Conservation (phyloP, 169 alveolate species). For the Cryptosporidium muris region DNA sequence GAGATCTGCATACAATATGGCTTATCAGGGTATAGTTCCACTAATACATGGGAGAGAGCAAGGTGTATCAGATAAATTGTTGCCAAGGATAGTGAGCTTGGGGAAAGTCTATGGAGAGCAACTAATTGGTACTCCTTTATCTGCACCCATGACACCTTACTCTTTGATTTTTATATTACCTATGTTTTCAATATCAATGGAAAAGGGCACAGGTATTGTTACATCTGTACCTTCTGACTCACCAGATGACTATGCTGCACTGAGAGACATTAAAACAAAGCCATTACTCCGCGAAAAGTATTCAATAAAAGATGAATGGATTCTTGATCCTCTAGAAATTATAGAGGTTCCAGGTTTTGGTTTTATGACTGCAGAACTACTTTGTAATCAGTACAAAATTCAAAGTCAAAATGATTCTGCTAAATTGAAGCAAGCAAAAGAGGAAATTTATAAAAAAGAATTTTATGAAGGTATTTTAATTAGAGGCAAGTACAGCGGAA, state of each 20-base stretch:
- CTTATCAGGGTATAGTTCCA: slow-evolving; percentile 89
- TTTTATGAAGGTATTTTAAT: slow-evolving; percentile 96
- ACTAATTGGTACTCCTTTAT: slow-evolving; percentile 91
- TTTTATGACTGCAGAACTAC: slow-evolving; percentile 80
- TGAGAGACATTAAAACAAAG: slow-evolving; percentile 90
- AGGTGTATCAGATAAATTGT: neutral
- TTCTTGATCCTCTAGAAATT: slow-evolving; percentile 79
- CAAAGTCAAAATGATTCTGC: slow-evolving; percentile 91
- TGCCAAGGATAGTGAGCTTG: slow-evolving; percentile 30
- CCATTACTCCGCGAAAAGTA: slow-evolving; percentile 86
- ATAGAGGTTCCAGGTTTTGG: slow-evolving; percentile 76
- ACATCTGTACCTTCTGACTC: slow-evolving; percentile 99
- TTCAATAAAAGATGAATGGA: slow-evolving; percentile 89
- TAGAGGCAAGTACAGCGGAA: slow-evolving; percentile 90
- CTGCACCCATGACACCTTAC: slow-evolving; percentile 92
- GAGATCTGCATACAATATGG: slow-evolving; percentile 90
- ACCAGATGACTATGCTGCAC: slow-evolving; percentile 98
- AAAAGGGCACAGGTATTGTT: slow-evolving; percentile 97
- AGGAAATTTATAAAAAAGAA: slow-evolving; percentile 93
- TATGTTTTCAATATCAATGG: slow-evolving; percentile 96
- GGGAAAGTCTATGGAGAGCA: slow-evolving; percentile 83
- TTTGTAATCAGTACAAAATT: slow-evolving; percentile 83
- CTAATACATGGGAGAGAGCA: neutral
- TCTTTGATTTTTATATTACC: slow-evolving; percentile 95
- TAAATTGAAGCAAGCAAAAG: slow-evolving; percentile 94